Base-by-base conservation (phyloP, 352 stramenopile species). In the Phytophthora capsici region DNA sequence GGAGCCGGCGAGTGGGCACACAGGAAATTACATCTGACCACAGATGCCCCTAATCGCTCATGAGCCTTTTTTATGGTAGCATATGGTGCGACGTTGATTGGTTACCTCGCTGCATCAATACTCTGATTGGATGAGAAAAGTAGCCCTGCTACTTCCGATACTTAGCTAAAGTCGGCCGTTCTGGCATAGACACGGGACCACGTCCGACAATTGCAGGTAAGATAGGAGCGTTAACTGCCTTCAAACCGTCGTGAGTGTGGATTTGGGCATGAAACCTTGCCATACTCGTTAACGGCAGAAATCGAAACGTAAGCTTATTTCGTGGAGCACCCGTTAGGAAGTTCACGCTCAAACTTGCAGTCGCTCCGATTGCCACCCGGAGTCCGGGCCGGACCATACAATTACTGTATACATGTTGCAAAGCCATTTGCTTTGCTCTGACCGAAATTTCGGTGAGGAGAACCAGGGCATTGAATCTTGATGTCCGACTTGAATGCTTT, bases 11-110 rank as follows among this genome's bases (percentile, higher is more conserved):
- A 16, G 36, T 50, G 30, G 50, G 3, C 36, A n/a, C n/a, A n/a
- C 19, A 51, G 50, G 57, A 56, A 65, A 64, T 49, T 64, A 67
- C 30, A 57, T 61, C 59, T 58, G 53, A 68, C 36, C 52, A 56
- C 41, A 59, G 7, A 25, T 45, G 2, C 10, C 17, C 40, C 52
- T 40, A 40, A 52, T 13, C n/a, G 6, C 10, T 17, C 13, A 17
- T 5, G n/a, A 37, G 2, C 1, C 38, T 12, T 61, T n/a, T 71
- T 56, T 68, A 41, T 67, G 49, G 2, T 4, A 44, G 5, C 1
- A 9, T 6, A 25, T 20, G 49, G 46, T 44, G 20, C 23, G 1
- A 43, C 36, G 28, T 34, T 44, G 46, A 65, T 65, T 65, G 47
- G 47, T n/a, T 19, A 41, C 36, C 2, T 6, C 36, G 6, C 20